Percentiles rank a stretch among this genome's conserved stretches.
Evolutionary conservation across 2,329 filamentous ascomycete species (phyloP).

Genomic region (Beauveria asiatica): DNA sequence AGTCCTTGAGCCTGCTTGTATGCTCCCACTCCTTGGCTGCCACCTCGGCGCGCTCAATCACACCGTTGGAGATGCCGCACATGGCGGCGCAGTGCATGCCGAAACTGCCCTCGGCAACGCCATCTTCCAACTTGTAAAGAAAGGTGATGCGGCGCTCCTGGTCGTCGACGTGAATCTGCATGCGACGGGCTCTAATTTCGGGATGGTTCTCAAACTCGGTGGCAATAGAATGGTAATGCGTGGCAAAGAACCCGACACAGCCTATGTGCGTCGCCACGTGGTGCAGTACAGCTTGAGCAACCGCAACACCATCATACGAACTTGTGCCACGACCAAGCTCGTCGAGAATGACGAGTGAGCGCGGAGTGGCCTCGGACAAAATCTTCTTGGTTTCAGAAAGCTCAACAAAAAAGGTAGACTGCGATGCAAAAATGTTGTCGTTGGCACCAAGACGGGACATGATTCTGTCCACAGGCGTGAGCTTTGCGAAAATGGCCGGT

Average conservation of each 20-base stretch:
- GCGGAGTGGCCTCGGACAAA: slow-evolving; percentile 82
- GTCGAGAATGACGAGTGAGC: slow-evolving; percentile 92
- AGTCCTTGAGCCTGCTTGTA: slow-evolving; percentile 82
- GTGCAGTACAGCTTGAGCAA: slow-evolving; percentile 94
- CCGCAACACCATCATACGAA: slow-evolving; percentile 92
- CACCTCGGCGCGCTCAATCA: slow-evolving; percentile 80
- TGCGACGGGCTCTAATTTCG: slow-evolving; percentile 76
- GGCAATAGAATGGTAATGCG: slow-evolving; percentile 91
- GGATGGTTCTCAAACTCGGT: slow-evolving; percentile 86
- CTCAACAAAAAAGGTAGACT: slow-evolving; percentile 98
- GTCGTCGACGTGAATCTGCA: slow-evolving; percentile 93
- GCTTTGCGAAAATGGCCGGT: slow-evolving; percentile 68
- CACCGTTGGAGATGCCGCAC: slow-evolving; percentile 80
- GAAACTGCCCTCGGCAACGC: slow-evolving; percentile 92
- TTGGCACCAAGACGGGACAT: slow-evolving; percentile 97
- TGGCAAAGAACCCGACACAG: slow-evolving; percentile 93
- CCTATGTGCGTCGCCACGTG: slow-evolving; percentile 90
- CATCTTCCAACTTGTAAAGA: slow-evolving; percentile 85
- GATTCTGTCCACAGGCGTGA: slow-evolving; percentile 92
- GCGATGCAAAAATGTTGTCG: slow-evolving; percentile 97
- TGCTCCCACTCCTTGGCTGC: slow-evolving; percentile 93
- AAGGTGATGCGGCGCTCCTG: slow-evolving; percentile 83
- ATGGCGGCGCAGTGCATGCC: slow-evolving; percentile 99
- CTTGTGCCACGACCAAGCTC: slow-evolving; percentile 91
- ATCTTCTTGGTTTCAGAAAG: slow-evolving; percentile 98